A percentile compares a stretch with the other conserved stretches of the same genome.
phyloP scores from a whole-genome alignment of 2,329 filamentous ascomycete species.

The Aspergillus intermedius region DNA sequence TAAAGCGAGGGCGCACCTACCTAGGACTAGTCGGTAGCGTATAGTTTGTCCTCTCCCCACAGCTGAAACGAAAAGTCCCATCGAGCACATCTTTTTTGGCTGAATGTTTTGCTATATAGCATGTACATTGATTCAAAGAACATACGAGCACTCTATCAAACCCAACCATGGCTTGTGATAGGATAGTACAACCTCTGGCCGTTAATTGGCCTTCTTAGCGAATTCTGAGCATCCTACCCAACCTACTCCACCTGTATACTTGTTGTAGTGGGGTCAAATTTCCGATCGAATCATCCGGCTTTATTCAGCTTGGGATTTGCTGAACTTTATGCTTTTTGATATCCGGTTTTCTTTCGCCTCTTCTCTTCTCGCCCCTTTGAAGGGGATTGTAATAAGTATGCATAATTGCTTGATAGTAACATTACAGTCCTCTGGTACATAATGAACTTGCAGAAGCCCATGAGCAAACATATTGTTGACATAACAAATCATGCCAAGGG shows the following conservation, averaged over 20 bases:
- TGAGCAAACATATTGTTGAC: not conserved
- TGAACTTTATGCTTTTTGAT: not conserved
- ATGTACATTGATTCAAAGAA: not conserved
- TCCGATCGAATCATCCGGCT: not conserved
- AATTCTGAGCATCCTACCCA: not conserved
- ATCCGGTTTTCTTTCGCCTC: too few species aligned
- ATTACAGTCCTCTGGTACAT: not conserved
- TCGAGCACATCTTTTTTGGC: too few species aligned
- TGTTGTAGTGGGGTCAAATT: not conserved
- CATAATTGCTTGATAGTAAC: too few species aligned
- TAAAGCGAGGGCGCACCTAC: not conserved
- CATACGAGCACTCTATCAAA: not conserved
- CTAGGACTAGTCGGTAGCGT: not conserved
- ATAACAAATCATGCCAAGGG: not conserved
- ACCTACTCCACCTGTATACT: not conserved
- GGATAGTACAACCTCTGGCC: too few species aligned
- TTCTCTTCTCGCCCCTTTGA: too few species aligned
- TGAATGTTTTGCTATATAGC: too few species aligned
- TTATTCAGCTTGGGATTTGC: not conserved
- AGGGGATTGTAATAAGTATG: too few species aligned
- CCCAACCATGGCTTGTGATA: not conserved
- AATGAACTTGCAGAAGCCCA: not conserved
- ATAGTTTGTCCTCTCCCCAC: not conserved
- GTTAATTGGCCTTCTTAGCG: not conserved
- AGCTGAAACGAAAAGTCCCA: not conserved